phyloP scores from a whole-genome alignment of 2,329 filamentous ascomycete genomes.

The Triangularia verruculosa region DNA sequence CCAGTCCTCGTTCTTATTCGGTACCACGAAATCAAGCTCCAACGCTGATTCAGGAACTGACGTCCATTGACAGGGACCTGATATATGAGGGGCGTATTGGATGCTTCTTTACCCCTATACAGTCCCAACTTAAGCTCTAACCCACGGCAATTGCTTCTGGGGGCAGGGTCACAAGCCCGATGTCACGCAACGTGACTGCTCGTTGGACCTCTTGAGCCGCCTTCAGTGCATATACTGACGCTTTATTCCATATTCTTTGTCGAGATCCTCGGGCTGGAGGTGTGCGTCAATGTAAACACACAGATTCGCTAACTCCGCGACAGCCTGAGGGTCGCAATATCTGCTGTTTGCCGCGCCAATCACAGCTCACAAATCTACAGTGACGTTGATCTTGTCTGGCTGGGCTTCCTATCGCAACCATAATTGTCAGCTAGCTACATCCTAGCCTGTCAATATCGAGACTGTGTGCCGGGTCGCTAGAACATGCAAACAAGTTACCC shows the following conservation, averaged over 20 bases:
- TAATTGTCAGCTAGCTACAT: not conserved
- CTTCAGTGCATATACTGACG: not conserved
- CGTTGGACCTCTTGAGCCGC: not conserved
- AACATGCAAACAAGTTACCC: not conserved
- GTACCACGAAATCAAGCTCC: not conserved
- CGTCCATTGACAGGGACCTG: not conserved
- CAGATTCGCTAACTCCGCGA: not conserved
- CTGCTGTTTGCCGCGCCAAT: slow-evolving; percentile 20
- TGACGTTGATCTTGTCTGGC: slow-evolving; percentile 3
- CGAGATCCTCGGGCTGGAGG: not conserved
- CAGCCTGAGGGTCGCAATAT: slow-evolving; percentile 13
- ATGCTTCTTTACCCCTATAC: not conserved
- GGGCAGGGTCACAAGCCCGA: not conserved
- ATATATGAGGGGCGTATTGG: not conserved
- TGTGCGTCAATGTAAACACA: not conserved
- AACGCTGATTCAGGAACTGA: not conserved
- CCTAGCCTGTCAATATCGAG: slow-evolving; percentile 8
- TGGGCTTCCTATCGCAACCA: not conserved
- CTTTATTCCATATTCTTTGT: not conserved
- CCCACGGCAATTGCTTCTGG: not conserved
- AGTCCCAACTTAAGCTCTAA: not conserved
- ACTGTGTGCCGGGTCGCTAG: slow-evolving; percentile 4
- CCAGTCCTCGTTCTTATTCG: not conserved
- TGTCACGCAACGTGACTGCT: not conserved
- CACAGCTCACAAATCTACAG: not conserved